Base-by-base conservation (phyloP, 345 rosid genomes). In the Boechera retrofracta region DNA sequence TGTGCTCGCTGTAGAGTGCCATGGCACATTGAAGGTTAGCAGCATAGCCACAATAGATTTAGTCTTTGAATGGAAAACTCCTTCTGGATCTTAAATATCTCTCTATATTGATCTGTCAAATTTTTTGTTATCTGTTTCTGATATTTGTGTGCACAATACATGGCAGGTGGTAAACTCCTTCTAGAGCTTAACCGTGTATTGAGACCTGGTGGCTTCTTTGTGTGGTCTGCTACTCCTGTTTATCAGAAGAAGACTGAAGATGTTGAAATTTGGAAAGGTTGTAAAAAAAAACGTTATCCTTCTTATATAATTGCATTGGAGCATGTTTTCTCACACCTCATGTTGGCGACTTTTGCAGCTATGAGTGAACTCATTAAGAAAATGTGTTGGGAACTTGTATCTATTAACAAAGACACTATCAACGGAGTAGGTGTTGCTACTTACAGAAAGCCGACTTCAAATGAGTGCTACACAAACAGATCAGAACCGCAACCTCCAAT, bases 1-100 rank as follows among this genome's bases (percentile, higher is more conserved):
- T 95, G 99, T 83, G 99, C 99, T 36, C 93, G 97, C 33, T 95
- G 99, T 79, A 89, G 99, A 74, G 99, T 95, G 10, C 99, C 99
- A 31, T 95, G 99, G 99, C 99, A 95, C 79, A 89, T 91, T 67
- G 99, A 95, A 88, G 99, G 99, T 92, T 80, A 73, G 69, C 26
- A 16, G 7, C 70, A 26, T 57, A 64, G 53, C 67, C 54, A 10
- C 45, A 10, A 36, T 21, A 4, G 45, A 38, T 56, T 24, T 57
- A 47, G 61, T 70, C 68, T 74, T 69, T 56, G 54, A 49, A 38
- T 51, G 68, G 53, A 39, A 54, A 48, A 11, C 31, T 26, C 21
- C 31, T 44, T 26, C 21, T 24, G 18, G 45, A 18, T 18, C 5
- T 49, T 18, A 45, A 66, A 42, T 44, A 4, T 63, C 21, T 68